These are phyloP conservation scores for Pseudogymnoascus sp. DNA, from an alignment of 2,329 filamentous ascomycete genomes.

Conservation along the genomic window DNA sequence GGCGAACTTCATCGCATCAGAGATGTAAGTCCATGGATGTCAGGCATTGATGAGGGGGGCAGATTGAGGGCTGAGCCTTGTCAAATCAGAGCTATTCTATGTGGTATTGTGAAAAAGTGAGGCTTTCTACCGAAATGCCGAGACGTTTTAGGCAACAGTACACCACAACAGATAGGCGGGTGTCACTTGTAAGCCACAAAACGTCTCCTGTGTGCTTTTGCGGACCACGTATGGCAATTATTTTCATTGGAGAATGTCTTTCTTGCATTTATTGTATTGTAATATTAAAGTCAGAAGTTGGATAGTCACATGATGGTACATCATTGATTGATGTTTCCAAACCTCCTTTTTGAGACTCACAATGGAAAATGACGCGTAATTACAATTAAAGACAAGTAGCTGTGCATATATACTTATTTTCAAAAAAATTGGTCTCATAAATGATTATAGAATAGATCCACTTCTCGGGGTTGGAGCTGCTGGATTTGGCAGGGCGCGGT, in stretches of 20 bases:
- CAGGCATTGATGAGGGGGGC: neutral
- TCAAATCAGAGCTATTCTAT: neutral
- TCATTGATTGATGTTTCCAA: neutral
- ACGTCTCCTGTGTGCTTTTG: neutral
- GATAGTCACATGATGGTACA: neutral
- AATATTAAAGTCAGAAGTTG: neutral
- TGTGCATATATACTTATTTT: too few species aligned
- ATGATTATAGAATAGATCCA: too few species aligned
- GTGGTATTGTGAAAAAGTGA: slow-evolving; percentile 5
- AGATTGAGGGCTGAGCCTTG: neutral
- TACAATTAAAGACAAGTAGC: too few species aligned
- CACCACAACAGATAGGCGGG: neutral
- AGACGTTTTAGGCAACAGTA: neutral
- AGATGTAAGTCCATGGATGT: neutral
- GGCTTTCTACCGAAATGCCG: slow-evolving; percentile 1
- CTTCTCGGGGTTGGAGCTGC: too few species aligned
- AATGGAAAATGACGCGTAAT: neutral
- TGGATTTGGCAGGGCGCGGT: too few species aligned
- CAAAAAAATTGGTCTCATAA: too few species aligned
- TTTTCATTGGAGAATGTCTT: neutral
- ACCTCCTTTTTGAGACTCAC: neutral
- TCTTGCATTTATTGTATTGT: neutral
- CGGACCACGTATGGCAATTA: neutral
- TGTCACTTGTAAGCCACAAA: neutral
- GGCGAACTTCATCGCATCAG: neutral